A percentile compares a stretch with the other conserved stretches of the same genome.
phyloP scores from a whole-genome alignment of 129 eudicot species.

The Lactuca sativa region DNA sequence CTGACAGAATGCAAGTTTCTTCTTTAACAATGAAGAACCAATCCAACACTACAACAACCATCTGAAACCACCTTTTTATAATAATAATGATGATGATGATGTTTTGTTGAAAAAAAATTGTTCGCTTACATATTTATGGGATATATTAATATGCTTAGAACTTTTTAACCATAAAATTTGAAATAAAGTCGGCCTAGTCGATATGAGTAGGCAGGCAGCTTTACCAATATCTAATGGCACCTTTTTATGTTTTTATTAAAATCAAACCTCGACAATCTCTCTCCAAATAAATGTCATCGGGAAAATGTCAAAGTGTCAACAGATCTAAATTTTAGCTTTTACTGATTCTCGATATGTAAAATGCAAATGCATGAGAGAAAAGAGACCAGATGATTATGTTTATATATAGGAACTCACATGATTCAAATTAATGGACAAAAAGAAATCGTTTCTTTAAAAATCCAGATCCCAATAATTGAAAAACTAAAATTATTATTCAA shows the following conservation, averaged over 20 bases:
- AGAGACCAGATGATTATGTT: not conserved
- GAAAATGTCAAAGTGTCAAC: slow-evolving; percentile 10
- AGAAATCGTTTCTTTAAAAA: not conserved
- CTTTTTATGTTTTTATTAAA: slow-evolving; percentile 13
- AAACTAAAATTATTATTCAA: not conserved
- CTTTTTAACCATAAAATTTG: too few species aligned
- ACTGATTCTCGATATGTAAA: not conserved
- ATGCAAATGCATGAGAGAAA: too few species aligned
- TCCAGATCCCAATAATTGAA: slow-evolving; percentile 11
- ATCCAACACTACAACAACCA: too few species aligned
- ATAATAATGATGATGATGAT: too few species aligned
- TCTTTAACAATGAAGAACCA: too few species aligned
- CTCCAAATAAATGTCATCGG: not conserved
- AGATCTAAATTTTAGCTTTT: slow-evolving; percentile 11
- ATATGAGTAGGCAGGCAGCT: not conserved
- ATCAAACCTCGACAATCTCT: slow-evolving; percentile 13
- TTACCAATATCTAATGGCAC: slow-evolving; percentile 12
- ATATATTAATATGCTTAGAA: too few species aligned
- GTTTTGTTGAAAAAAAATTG: too few species aligned
- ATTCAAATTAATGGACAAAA: not conserved
- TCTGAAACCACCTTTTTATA: too few species aligned
- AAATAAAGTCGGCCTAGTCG: too few species aligned
- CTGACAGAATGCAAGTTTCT: too few species aligned
- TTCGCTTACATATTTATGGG: too few species aligned
- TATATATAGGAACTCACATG: not conserved